phyloP scores from a whole-genome alignment of 2,329 filamentous ascomycete species.

The Paecilomyces dactylethromorphus region DNA sequence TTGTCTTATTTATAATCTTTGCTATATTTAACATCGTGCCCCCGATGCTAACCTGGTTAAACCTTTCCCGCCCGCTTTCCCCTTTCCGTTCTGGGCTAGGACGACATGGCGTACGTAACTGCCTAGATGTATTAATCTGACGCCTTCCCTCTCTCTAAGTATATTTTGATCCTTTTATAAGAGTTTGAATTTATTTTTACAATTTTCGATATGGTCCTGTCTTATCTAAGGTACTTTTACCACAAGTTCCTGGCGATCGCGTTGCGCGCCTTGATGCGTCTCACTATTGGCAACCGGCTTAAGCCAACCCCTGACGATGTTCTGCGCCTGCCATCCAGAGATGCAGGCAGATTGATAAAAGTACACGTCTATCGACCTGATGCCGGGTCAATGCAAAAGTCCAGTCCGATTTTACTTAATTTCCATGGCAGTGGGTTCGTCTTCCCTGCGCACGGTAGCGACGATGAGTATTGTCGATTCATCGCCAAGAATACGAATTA shows the following conservation, averaged over 20 bases:
- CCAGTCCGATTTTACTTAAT: slow-evolving; percentile 21
- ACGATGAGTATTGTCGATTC: slow-evolving; percentile 19
- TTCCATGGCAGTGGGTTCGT: slow-evolving; percentile 25
- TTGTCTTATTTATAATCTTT: too few species aligned
- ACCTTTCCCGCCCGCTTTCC: too few species aligned
- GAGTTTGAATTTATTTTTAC: background rate
- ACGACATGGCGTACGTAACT: too few species aligned
- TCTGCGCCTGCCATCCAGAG: slow-evolving; percentile 23
- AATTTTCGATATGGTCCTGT: background rate
- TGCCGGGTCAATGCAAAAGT: background rate
- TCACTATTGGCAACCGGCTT: background rate
- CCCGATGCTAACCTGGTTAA: too few species aligned
- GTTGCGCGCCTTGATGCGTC: background rate
- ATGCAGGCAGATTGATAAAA: slow-evolving; percentile 18
- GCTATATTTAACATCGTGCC: too few species aligned
- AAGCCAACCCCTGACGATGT: slow-evolving; percentile 18
- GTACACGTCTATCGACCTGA: slow-evolving; percentile 15
- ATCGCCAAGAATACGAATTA: slow-evolving; percentile 15
- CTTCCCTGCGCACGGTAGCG: slow-evolving; percentile 19
- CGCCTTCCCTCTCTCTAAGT: background rate
- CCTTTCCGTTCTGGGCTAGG: too few species aligned
- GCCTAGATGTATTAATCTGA: background rate
- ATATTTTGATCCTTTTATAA: background rate
- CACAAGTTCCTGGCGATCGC: slow-evolving; percentile 3
- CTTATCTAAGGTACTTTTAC: slow-evolving; percentile 1